Percentiles rank a stretch among this genome's conserved stretches.
Conservation (phyloP, 1,139 yeast species). For the Pichia sp. region DNA sequence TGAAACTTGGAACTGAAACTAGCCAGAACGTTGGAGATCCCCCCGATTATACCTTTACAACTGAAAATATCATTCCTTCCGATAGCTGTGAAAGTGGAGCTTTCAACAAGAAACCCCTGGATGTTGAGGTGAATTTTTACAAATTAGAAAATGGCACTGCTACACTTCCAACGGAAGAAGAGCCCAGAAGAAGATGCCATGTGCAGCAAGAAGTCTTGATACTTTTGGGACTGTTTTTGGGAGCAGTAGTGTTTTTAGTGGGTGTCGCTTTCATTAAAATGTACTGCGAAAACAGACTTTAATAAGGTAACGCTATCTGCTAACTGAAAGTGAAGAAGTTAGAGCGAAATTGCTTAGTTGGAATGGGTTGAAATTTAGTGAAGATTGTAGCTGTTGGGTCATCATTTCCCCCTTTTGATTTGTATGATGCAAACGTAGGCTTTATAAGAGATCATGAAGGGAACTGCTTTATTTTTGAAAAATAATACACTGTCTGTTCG, state of each 20-base stretch:
- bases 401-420: not conserved
- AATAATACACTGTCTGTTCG: not conserved
- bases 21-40: not conserved
- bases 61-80: not conserved
- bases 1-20: not conserved
- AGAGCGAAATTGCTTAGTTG: not conserved
- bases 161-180: not conserved
- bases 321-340: not conserved
- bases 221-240: constrained; percentile 1
- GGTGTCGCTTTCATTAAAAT: constrained; percentile 1
- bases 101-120: not conserved
- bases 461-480: not conserved
- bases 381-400: not conserved
- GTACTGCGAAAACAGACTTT: not conserved
- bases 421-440: not conserved
- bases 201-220: not conserved
- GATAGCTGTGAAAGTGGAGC: not conserved
- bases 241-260: not conserved
- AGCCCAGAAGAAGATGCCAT: constrained; percentile 1
- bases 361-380: not conserved
- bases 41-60: not conserved
- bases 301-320: not conserved
- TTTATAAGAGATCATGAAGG: not conserved
- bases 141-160: not conserved
- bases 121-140: not conserved